Evolutionary conservation across 73 alveolate genomes (phyloP).

Genomic region (Paramecium pentaurelia): DNA sequence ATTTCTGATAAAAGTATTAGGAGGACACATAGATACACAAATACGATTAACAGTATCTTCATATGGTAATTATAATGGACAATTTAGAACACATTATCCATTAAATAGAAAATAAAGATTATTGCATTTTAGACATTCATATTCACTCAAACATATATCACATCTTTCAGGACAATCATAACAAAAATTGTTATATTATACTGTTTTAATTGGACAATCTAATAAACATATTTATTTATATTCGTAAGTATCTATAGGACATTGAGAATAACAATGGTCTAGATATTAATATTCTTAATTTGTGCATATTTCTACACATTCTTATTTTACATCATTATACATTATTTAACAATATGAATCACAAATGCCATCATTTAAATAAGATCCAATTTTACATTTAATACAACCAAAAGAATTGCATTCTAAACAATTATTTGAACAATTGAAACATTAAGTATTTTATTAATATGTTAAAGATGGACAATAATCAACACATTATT

Average conservation of each 20-base stretch:
- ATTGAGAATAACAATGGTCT: background rate
- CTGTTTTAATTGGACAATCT: background rate
- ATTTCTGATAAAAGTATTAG: background rate
- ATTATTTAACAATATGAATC: background rate
- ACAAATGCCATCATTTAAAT: background rate
- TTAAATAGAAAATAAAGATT: background rate
- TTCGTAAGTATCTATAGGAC: background rate
- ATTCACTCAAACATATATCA: background rate
- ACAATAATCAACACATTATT: background rate
- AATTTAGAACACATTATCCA: background rate
- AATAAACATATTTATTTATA: background rate
- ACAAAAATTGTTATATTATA: background rate
- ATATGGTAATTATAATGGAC: background rate
- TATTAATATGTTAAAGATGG: background rate
- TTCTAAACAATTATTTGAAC: background rate
- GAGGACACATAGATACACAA: background rate
- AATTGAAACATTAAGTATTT: background rate
- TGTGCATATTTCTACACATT: background rate
- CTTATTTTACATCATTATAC: background rate
- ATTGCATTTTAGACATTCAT: background rate
- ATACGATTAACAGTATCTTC: background rate
- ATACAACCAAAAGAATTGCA: background rate
- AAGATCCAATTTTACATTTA: background rate
- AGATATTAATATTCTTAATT: background rate
- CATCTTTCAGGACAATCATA: background rate